Conservation (phyloP, 2,329 filamentous ascomycete genomes). For the Cladophialophora exuberans region DNA sequence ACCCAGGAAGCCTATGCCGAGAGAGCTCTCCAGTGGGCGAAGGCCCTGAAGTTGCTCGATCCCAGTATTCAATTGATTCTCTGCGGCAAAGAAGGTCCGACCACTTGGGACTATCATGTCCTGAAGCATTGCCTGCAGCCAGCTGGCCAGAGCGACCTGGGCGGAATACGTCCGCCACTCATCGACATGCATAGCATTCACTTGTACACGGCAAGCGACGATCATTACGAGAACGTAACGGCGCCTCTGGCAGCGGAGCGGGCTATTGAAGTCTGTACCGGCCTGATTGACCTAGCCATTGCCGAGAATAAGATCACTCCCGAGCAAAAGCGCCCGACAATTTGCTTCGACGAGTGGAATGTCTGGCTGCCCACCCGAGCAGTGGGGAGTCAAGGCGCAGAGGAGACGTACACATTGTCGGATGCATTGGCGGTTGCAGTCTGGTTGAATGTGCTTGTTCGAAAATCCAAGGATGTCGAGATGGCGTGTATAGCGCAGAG, state of each 20-base stretch:
- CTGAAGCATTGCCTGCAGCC: conserved; percentile 68
- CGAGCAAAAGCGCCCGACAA: conserved; percentile 64
- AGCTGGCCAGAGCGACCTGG: conserved; percentile 47
- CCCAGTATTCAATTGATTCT: conserved; percentile 71
- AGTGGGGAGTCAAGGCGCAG: conserved; percentile 71
- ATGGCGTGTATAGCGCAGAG: conserved; percentile 81
- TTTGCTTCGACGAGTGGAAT: conserved; percentile 87
- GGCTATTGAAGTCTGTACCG: conserved; percentile 70
- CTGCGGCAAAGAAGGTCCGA: conserved; percentile 71
- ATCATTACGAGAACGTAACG: conserved; percentile 58
- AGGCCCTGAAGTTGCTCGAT: conserved; percentile 55
- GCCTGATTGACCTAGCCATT: conserved; percentile 74
- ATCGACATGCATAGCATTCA: conserved; percentile 84
- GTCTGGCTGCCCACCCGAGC: conserved; percentile 76
- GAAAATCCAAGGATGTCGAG: conserved; percentile 70
- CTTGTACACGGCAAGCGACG: conserved; percentile 67
- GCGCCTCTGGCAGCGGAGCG: conserved; percentile 72
- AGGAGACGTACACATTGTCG: conserved; percentile 74
- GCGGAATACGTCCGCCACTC: conserved; percentile 43
- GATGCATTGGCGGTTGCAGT: conserved; percentile 75
- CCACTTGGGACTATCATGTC: conserved; percentile 73
- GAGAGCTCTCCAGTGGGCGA: conserved; percentile 46
- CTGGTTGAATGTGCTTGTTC: conserved; percentile 76
- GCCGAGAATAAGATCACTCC: conserved; percentile 61
- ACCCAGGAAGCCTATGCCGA: conserved; percentile 63